Base-by-base conservation (phyloP, 805 yeast genomes). In the Myxozyma neotropica region DNA sequence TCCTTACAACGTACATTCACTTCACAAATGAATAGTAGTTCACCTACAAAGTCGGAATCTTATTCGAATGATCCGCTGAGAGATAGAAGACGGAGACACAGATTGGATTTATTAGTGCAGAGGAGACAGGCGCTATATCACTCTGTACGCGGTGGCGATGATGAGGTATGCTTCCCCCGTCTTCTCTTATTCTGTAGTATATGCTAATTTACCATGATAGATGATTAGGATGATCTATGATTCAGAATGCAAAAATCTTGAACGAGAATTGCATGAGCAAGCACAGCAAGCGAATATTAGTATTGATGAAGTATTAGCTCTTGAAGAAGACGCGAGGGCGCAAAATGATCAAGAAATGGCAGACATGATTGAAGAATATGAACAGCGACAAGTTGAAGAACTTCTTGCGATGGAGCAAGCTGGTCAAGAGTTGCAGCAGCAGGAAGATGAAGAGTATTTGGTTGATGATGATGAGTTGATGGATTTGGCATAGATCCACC, bases 61-160 rank as follows among this genome's bases (percentile, higher is more conserved):
- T 15, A 21, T 7, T 17, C 52, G 19, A 12, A 35, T 15, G 63
- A 59, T 35, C 56, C 59, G 7, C 40, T 59, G 12, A 47, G 66
- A 12, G 55, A 45, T 15, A 51, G 56, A 12, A 36, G 65, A n/a
- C 47, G 63, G 2, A 36, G 27, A 15, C 43, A 39, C 12, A 51
- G 57, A 26, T 31, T 35, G 21, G 56, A 35, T 5, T 27, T 36
- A n/a, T 24, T 61, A n/a, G 43, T 26, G 23, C 26, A 17, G 35
- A 19, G 42, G 17, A 44, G 65, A 36, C 51, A 61, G 21, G 64
- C 42, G 12, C 19, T 43, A 27, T 23, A 36, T n/a, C 55, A 51
- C 17, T 59, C 65, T 8, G 39, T 35, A 4, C 56, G 65, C 4
- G 63, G 65, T 10, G 63, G 65, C 44, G 64, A 60, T 24, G 64